Evolutionary conservation across 2,329 filamentous ascomycete species (phyloP), one percentile per base, ranked within the genome.

Genomic region (Ophiostoma populinum): DNA sequence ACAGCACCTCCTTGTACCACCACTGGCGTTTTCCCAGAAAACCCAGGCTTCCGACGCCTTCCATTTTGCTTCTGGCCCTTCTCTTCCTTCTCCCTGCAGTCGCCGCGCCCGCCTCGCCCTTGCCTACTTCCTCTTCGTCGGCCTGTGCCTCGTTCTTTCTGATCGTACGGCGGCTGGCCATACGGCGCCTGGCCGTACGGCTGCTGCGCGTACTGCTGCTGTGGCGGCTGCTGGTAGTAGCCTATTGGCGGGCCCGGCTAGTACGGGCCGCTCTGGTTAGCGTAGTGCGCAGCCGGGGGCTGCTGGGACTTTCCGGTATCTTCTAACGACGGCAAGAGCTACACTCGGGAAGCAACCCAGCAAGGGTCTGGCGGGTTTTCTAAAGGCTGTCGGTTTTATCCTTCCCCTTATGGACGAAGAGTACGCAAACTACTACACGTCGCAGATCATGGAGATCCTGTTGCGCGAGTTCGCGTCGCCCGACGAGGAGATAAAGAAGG

Each of bases 401-500:
- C 94, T 98, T 43, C 90, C 90, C 5, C 70, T 98, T 34, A 98
- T 98, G 90, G 90, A 98, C 59, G 90, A 98, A 57, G 90, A 98
- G 52, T 95, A 94, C 54, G 87, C 90, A 57, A 95, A 94, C 54
- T 98, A 98, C 60, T 98, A 98, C 51, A 95, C 90, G 7, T 82
- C 76, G 46, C 86, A 98, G 55, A 94, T 98, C 49, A 95, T 98
- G 87, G 90, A 95, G 55, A 95, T 95, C 49, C 62, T 98, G 11
- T 71, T 95, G 20, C 75, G 90, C 48, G 90, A 98, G 52, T 98
- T 98, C 50, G 80, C 85, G 6, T 94, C 87, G 1, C 90, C 90
- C 0, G 90, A 98, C 45, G 90, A 98, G 56, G 90, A 98, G 57
- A 98, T 98, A 90, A 98, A 95, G 61, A 98, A 98, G 62, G 90